Evolutionary conservation across 768 basidiomycete species (phyloP).

Genomic region (Lepiota subincarnata): DNA sequence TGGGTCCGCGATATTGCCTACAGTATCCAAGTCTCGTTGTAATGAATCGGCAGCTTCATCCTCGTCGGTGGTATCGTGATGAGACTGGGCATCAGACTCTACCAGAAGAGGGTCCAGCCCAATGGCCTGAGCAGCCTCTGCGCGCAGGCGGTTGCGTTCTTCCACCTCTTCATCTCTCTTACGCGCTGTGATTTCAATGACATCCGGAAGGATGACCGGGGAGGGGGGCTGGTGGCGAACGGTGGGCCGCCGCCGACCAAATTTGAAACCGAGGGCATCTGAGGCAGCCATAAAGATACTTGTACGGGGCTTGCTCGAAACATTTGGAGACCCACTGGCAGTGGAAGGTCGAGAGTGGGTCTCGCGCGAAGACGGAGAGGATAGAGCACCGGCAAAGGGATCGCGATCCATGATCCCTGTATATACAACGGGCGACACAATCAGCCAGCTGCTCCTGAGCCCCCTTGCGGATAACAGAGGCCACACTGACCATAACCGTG

Average conservation of each 20-base stretch:
- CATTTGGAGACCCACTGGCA: slow-evolving; percentile 16
- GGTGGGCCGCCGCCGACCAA: slow-evolving; percentile 42
- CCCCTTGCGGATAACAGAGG: background rate
- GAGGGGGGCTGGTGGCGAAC: slow-evolving; percentile 31
- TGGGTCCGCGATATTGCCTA: slow-evolving; percentile 12
- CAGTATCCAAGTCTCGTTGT: background rate
- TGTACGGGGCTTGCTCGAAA: slow-evolving; percentile 32
- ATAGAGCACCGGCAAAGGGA: slow-evolving; percentile 20
- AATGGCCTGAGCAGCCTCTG: slow-evolving; percentile 72
- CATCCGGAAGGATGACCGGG: slow-evolving; percentile 54
- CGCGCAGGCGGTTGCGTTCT: slow-evolving; percentile 71
- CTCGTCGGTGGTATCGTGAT: slow-evolving; percentile 34
- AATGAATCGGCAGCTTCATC: slow-evolving; percentile 28
- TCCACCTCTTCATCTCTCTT: slow-evolving; percentile 59
- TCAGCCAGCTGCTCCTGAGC: background rate
- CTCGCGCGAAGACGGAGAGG: slow-evolving; percentile 14
- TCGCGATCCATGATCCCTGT: slow-evolving; percentile 12
- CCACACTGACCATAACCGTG: slow-evolving; percentile 1
- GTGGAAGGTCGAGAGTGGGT: slow-evolving; percentile 16
- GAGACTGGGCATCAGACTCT: slow-evolving; percentile 33
- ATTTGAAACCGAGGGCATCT: slow-evolving; percentile 45
- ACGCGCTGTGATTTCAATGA: slow-evolving; percentile 66
- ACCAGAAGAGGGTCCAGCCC: slow-evolving; percentile 56
- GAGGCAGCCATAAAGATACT: slow-evolving; percentile 52
- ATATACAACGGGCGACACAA: background rate